phyloP scores from a whole-genome alignment of 2,329 filamentous ascomycete genomes.

The Hymenoscyphus fructigenus region DNA sequence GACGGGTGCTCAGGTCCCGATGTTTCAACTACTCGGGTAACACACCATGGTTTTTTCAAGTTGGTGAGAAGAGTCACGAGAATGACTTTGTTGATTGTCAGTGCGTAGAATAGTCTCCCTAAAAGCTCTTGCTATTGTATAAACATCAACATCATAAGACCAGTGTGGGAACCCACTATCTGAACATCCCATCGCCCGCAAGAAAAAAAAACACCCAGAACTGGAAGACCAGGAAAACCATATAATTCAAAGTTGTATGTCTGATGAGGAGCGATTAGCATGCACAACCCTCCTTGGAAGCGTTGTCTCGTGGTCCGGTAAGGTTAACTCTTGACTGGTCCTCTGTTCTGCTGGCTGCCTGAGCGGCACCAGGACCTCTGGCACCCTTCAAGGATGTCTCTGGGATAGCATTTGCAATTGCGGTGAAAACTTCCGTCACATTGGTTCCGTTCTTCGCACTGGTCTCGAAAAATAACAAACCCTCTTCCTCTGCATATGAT shows the following conservation, averaged over 20 bases:
- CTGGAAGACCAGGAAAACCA: conserved; percentile 18
- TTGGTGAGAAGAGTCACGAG: conserved; percentile 5
- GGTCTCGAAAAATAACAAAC: conserved; percentile 94
- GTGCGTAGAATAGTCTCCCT: conserved; percentile 10
- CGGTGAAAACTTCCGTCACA: conserved; percentile 94
- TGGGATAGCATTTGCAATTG: conserved; percentile 96
- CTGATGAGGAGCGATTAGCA: conserved; percentile 53
- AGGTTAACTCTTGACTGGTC: conserved; percentile 79
- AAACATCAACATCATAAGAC: conserved; percentile 30
- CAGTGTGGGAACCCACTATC: conserved; percentile 22
- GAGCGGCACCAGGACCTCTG: conserved; percentile 65
- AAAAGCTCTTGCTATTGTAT: conserved; percentile 26
- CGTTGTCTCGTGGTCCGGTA: conserved; percentile 67
- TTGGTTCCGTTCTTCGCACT: conserved; percentile 95
- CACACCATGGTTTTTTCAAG: neutral
- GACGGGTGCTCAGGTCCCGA: conserved; percentile 2
- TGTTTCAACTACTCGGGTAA: neutral
- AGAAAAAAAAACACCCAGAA: conserved; percentile 19
- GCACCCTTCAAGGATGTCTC: conserved; percentile 93
- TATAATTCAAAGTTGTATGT: conserved; percentile 12
- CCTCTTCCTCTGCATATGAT: conserved; percentile 91
- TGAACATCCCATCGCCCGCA: conserved; percentile 24
- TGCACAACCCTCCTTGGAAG: conserved; percentile 88
- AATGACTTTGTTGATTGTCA: conserved; percentile 3
- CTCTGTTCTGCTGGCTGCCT: conserved; percentile 55